These are phyloP conservation scores for Capillidium heterosporum DNA, from an alignment of 371 early-diverging fungal genomes.

Conservation along the genomic window DNA sequence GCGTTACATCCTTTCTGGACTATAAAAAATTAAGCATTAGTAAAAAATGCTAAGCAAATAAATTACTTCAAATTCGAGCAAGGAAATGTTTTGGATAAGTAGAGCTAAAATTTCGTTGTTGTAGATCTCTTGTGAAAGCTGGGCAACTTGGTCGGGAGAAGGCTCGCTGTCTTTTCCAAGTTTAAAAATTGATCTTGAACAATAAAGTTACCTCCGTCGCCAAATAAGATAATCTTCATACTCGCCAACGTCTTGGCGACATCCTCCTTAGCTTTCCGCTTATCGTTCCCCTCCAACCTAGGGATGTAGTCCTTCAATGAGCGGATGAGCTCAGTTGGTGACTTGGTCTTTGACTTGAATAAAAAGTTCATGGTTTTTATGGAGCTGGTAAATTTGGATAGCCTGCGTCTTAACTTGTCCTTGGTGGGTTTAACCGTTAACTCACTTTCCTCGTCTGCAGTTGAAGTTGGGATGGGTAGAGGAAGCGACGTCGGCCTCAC, in stretches of 20 bases:
- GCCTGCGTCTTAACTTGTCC: no score
- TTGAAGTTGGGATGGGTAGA: no score
- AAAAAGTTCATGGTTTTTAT: constrained; percentile 51
- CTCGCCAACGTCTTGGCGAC: constrained; percentile 76
- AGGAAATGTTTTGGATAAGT: constrained; percentile 64
- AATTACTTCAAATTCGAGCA: constrained; percentile 81
- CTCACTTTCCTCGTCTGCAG: no score
- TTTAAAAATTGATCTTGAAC: not conserved
- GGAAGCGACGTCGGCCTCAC: no score
- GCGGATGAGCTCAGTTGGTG: constrained; percentile 75
- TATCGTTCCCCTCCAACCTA: constrained; percentile 44
- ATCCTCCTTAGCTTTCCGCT: constrained; percentile 70
- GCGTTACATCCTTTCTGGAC: constrained; percentile 94
- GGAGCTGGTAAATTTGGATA: no score
- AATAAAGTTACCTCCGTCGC: constrained; percentile 53
- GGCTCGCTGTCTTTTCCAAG: constrained; percentile 53
- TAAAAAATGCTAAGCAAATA: not conserved
- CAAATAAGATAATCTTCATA: constrained; percentile 85
- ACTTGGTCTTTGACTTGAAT: constrained; percentile 73
- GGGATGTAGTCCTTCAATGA: constrained; percentile 63
- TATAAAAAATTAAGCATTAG: constrained; percentile 8
- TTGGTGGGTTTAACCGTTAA: no score
- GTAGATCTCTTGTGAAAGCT: constrained; percentile 87
- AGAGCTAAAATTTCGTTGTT: constrained; percentile 68
- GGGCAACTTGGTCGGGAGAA: constrained; percentile 76